Evolutionary conservation across 371 early-diverging fungal species (phyloP).

Genomic region (Entomophthora muscae): DNA sequence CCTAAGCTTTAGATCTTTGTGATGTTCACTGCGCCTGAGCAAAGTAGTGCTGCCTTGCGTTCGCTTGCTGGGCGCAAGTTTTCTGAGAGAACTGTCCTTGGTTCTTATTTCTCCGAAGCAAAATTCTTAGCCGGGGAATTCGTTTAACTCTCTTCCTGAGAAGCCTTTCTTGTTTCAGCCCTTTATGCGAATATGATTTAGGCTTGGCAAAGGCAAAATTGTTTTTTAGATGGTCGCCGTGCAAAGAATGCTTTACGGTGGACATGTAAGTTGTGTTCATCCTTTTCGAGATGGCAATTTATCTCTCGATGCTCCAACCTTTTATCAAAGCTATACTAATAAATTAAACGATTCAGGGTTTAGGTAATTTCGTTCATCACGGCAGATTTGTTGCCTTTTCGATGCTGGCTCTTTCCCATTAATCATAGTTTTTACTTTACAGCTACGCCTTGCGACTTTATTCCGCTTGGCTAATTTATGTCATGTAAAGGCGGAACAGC

Average conservation of each 20-base stretch:
- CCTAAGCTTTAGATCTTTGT: slow-evolving; percentile 36
- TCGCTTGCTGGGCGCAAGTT: slow-evolving; percentile 88
- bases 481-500: too few species aligned
- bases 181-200: not conserved
- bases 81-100: slow-evolving; percentile 80
- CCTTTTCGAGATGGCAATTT: not conserved
- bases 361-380: not conserved
- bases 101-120: slow-evolving; percentile 60
- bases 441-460: too few species aligned
- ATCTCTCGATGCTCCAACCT: not conserved
- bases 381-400: too few species aligned
- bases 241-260: not conserved
- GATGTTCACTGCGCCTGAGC: slow-evolving; percentile 35
- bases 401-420: too few species aligned
- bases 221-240: not conserved
- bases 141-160: not conserved
- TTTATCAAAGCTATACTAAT: not conserved
- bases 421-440: too few species aligned
- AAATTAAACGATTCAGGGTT: not conserved
- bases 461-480: too few species aligned
- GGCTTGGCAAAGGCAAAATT: too few species aligned
- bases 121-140: slow-evolving; percentile 22
- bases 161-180: not conserved
- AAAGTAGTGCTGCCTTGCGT: slow-evolving; percentile 48
- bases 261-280: not conserved